A percentile compares a stretch with the other conserved stretches of the same genome.
Conservation (phyloP, 2,329 filamentous ascomycete genomes). For the Sporothrix pseudoabietina region DNA sequence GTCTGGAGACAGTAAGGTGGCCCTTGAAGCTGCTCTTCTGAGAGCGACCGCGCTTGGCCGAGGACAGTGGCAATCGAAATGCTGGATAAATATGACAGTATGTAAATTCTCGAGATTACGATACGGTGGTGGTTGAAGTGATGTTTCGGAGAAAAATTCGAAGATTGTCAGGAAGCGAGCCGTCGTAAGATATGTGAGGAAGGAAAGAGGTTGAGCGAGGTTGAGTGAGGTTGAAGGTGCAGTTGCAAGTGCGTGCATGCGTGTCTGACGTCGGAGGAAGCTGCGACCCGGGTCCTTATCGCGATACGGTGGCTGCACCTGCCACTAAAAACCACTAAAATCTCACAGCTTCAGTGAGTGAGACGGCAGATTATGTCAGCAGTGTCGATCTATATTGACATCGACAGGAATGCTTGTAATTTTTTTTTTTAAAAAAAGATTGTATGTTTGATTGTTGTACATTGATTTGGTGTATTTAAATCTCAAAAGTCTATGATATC, state of each 20-base stretch:
- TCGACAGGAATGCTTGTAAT: neutral
- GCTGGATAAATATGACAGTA: conserved; percentile 9
- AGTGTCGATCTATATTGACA: conserved; percentile 3
- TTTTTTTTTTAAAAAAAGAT: neutral
- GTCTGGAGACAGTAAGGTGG: neutral
- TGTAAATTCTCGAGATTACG: neutral
- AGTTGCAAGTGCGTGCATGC: neutral
- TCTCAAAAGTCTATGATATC: conserved; percentile 9
- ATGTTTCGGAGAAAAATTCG: neutral
- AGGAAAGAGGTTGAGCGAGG: neutral
- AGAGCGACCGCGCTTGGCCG: neutral
- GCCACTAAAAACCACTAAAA: neutral
- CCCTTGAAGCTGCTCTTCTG: neutral
- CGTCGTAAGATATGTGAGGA: neutral
- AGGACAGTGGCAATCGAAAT: neutral
- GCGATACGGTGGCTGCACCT: neutral
- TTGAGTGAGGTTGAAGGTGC: conserved; percentile 2
- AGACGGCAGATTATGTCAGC: neutral
- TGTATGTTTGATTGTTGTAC: too few relatives aligned
- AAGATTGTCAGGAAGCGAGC: neutral
- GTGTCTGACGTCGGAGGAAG: conserved; percentile 23
- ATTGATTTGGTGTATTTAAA: neutral
- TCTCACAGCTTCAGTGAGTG: neutral
- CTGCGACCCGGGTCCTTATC: neutral
- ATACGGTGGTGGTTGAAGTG: neutral